phyloP scores from a whole-genome alignment of 176 grass and related monocot species.

The Eleusine indica region DNA sequence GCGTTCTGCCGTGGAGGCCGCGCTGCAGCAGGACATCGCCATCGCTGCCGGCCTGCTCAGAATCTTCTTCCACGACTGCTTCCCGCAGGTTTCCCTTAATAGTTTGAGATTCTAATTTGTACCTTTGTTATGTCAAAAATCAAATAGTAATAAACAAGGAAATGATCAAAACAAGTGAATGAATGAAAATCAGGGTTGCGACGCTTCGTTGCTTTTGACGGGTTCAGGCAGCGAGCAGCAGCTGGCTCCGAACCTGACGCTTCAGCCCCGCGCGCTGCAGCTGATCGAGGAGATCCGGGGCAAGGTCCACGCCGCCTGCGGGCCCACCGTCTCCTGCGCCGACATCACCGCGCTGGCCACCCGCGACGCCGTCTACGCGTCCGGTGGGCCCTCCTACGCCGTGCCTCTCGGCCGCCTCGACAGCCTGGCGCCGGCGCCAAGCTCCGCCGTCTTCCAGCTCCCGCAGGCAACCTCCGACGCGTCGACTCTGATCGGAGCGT shows the following conservation, averaged over 20 bases:
- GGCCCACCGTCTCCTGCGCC: slow-evolving; percentile 24
- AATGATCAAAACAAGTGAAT: no score
- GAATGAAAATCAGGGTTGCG: slow-evolving; percentile 34
- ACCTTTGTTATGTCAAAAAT: no score
- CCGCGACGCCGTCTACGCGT: slow-evolving; percentile 28
- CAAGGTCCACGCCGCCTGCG: slow-evolving; percentile 36
- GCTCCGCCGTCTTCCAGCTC: slow-evolving; percentile 3
- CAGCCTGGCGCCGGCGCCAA: background rate
- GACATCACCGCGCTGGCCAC: slow-evolving; percentile 38
- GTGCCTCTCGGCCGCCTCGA: slow-evolving; percentile 34
- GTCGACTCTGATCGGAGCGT: no score
- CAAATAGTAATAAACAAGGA: no score
- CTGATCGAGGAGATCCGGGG: slow-evolving; percentile 49
- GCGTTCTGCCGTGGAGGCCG: background rate
- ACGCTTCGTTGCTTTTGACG: slow-evolving; percentile 50
- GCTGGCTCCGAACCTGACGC: slow-evolving; percentile 26
- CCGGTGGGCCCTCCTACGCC: slow-evolving; percentile 21
- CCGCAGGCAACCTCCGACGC: background rate
- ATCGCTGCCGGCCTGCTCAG: slow-evolving; percentile 47
- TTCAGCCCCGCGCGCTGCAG: slow-evolving; percentile 39
- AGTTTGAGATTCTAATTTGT: no score
- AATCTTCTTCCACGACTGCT: slow-evolving; percentile 60
- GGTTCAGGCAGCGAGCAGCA: background rate
- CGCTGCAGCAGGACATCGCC: slow-evolving; percentile 1
- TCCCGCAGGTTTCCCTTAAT: background rate